Evolutionary conservation across 805 yeast species (phyloP), one percentile per base, ranked within the genome.

Genomic region (Phaffomyces opuntiae): DNA sequence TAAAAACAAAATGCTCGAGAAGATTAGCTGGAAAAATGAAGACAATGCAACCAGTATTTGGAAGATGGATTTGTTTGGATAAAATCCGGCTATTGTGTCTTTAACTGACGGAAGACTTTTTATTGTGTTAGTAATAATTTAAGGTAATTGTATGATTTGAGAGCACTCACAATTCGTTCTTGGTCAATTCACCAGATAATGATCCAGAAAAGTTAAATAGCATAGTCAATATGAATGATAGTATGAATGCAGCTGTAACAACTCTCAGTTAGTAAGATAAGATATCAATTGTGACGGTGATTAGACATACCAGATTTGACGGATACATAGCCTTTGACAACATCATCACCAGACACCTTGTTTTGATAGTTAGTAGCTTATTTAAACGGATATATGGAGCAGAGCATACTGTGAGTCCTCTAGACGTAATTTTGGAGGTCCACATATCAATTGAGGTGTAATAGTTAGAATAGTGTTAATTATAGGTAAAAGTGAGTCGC

Each of bases 51-150:
- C 49, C 1, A 36, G 35, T 3, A 53, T 45, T 33, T 53, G 51
- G 31, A 45, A 53, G 3, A 53, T 38, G 4, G 54, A 44, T 21
- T 44, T 52, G 11, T 43, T 48, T 13, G 57, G 57, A 36, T 52
- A 50, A 14, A 40, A 45, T 2, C 48, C 50, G 3, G 48, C 46
- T 11, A 47, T 44, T 9, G 42, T 37, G 17, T 49, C 54, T 36
- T 44, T 43, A 4, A 53, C 44, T 8, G 54, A 46, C 2, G 57
- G 57, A 5, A 53, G 29, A 31, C 54, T 51, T 16, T 1, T 9
- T 5, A 5, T 9, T 12, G 16, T 12, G 16, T 40, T 21, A 17
- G 21, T 12, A 16, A 12, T 11, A 12, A 6, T 19, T 5, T 21
- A 13, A 11, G 5, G 12, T n/a, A n/a, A n/a, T 21, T 6, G n/a